Evolutionary conservation across 805 yeast genomes (phyloP).

Genomic region (Saccharomycopsis capsularis): DNA sequence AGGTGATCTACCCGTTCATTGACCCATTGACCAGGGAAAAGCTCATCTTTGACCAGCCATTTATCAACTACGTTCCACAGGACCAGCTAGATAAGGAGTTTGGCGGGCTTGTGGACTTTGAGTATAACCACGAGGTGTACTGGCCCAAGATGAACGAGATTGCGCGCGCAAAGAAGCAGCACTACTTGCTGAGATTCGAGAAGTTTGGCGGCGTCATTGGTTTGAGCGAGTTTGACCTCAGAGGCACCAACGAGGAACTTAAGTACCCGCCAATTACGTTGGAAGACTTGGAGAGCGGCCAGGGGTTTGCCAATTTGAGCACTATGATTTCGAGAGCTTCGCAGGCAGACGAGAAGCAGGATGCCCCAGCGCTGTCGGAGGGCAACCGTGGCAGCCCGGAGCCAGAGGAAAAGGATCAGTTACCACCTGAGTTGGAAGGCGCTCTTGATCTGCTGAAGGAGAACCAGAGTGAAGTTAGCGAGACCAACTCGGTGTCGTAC

Average conservation of each 20-base stretch:
- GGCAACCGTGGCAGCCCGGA: background rate
- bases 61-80: conserved; percentile 70
- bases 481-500: too few relatives aligned
- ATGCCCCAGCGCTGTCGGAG: background rate
- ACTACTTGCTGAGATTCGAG: conserved; percentile 61
- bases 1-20: conserved; percentile 88
- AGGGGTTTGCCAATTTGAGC: conserved; percentile 1
- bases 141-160: conserved; percentile 67
- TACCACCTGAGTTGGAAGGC: too few relatives aligned
- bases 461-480: too few relatives aligned
- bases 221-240: conserved; percentile 72
- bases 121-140: conserved; percentile 70
- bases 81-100: conserved; percentile 78
- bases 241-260: conserved; percentile 37
- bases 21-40: conserved; percentile 94
- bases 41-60: conserved; percentile 85
- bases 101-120: conserved; percentile 82
- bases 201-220: conserved; percentile 70
- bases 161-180: conserved; percentile 50
- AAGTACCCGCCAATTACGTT: conserved; percentile 24
- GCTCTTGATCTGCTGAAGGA: too few relatives aligned
- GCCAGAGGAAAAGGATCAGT: conserved; percentile 5
- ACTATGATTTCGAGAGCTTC: background rate
- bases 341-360: background rate
- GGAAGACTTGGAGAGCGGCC: background rate